Evolutionary conservation across 768 basidiomycete species (phyloP).

Genomic region (Leucosporidium scottii): DNA sequence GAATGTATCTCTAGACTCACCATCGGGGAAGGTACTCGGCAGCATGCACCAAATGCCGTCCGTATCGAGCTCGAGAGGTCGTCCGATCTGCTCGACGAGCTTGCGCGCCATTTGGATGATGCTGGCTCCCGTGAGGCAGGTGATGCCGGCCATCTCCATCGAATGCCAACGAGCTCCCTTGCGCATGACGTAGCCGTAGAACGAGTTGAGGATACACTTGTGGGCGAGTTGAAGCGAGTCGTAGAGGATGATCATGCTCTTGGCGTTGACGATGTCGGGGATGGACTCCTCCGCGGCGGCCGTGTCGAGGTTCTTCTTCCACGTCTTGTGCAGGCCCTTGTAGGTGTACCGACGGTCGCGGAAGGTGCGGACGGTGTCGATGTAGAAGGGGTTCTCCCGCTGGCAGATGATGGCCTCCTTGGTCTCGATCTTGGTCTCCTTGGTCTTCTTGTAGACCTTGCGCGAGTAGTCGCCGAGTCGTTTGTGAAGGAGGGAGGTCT

Average conservation of each 20-base stretch:
- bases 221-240: slow-evolving; percentile 97
- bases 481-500: slow-evolving; percentile 87
- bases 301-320: slow-evolving; percentile 95
- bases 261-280: slow-evolving; percentile 88
- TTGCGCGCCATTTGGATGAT: slow-evolving; percentile 99
- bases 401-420: slow-evolving; percentile 95
- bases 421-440: slow-evolving; percentile 90
- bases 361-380: slow-evolving; percentile 94
- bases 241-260: slow-evolving; percentile 97
- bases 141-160: slow-evolving; percentile 99
- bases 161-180: slow-evolving; percentile 99
- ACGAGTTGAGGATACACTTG: slow-evolving; percentile 99
- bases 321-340: slow-evolving; percentile 95
- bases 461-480: slow-evolving; percentile 96
- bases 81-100: slow-evolving; percentile 92
- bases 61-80: slow-evolving; percentile 93
- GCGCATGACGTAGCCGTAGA: slow-evolving; percentile 99
- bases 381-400: slow-evolving; percentile 96
- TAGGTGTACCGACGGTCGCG: slow-evolving; percentile 97
- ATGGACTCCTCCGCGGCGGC: slow-evolving; percentile 61
- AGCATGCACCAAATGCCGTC: slow-evolving; percentile 99
- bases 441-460: slow-evolving; percentile 97
- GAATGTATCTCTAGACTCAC: neutral
- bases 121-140: slow-evolving; percentile 90
- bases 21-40: slow-evolving; percentile 89